Base-by-base conservation (phyloP, 306 rosid species). In the Ziziphus jujuba region DNA sequence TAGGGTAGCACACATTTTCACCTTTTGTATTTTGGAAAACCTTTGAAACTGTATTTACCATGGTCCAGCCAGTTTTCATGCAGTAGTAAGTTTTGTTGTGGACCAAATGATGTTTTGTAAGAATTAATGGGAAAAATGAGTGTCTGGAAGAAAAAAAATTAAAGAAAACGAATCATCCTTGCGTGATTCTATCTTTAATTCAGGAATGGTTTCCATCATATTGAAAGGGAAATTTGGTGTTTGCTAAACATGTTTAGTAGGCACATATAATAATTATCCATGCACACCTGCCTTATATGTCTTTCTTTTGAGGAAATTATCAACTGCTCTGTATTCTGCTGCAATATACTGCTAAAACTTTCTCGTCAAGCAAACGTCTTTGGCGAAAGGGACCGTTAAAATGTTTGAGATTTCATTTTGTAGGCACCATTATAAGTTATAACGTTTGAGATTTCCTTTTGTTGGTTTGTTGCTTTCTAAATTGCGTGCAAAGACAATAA, bases 1-100 rank as follows among this genome's bases (percentile, higher is more conserved):
- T 76, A 70, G 80, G 66, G 60, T 71, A 73, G 78, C 45, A 35
- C 66, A 33, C 65, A 34, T 60, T 69, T 74, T 58, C 69, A 63
- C 28, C 21, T 70, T 70, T 16, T 57, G 48, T 24, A 40, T 21
- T 14, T 21, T 40, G 11, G 22, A 69, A 48, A 56, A 44, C 15
- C 23, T 34, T 63, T 60, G 75, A 59, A 61, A 53, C 58, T 49
- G 58, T 59, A 51, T 8, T 59, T 43, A 44, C 48, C 28, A 28
- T 60, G 62, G 79, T 63, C 75, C 63, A 31, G 69, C 62, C 28
- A 60, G 52, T 69, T 50, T 58, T 71, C 54, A 21, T 59, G 69
- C 55, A 79, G 60, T 57, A 21, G 64, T 68, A 75, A 82, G 72
- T 69, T 44, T 48, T 60, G 64, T 61, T 56, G 50, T 40, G 60